A percentile compares a stretch with the other conserved stretches of the same genome.
Conservation (phyloP, 495 filamentous ascomycete species). For the Hypoxylon lienhwacheense region DNA sequence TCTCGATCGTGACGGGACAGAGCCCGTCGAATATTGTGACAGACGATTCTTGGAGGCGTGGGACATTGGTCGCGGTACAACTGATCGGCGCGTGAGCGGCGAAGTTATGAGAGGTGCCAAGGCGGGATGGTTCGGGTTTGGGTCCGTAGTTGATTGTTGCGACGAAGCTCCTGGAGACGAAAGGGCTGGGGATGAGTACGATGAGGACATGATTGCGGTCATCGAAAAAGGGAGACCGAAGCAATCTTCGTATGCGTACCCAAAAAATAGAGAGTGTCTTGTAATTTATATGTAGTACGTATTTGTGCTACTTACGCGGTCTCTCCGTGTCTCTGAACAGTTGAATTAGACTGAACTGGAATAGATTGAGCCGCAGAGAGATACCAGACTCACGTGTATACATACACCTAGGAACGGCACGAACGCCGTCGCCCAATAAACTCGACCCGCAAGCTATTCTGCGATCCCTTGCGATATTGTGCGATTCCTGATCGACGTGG, state of each 20-base stretch:
- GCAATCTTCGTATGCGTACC: constrained; percentile 38
- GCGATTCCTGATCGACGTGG: constrained; percentile 5
- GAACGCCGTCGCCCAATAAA: constrained; percentile 29
- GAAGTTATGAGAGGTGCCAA: constrained; percentile 68
- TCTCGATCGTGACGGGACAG: constrained; percentile 72
- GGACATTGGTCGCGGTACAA: constrained; percentile 66
- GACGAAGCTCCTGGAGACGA: constrained; percentile 53
- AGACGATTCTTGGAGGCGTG: constrained; percentile 70
- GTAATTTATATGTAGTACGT: constrained; percentile 10
- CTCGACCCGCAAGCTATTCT: constrained; percentile 39
- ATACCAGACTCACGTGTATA: constrained; percentile 6
- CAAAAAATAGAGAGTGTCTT: constrained; percentile 24
- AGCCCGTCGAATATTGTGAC: constrained; percentile 68
- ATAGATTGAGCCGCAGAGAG: no score
- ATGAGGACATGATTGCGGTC: constrained; percentile 60
- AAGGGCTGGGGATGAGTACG: constrained; percentile 55
- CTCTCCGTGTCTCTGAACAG: constrained; percentile 10
- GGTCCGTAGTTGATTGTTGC: constrained; percentile 52
- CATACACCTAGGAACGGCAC: constrained; percentile 14
- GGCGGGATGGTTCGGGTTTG: constrained; percentile 59
- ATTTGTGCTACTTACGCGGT: background rate
- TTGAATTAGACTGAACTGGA: constrained; percentile 5
- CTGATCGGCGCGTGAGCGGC: constrained; percentile 57
- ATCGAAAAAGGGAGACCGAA: constrained; percentile 39
- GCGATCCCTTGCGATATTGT: constrained; percentile 21